phyloP scores from a whole-genome alignment of 371 early-diverging fungal genomes.

The Mucor indicus region DNA sequence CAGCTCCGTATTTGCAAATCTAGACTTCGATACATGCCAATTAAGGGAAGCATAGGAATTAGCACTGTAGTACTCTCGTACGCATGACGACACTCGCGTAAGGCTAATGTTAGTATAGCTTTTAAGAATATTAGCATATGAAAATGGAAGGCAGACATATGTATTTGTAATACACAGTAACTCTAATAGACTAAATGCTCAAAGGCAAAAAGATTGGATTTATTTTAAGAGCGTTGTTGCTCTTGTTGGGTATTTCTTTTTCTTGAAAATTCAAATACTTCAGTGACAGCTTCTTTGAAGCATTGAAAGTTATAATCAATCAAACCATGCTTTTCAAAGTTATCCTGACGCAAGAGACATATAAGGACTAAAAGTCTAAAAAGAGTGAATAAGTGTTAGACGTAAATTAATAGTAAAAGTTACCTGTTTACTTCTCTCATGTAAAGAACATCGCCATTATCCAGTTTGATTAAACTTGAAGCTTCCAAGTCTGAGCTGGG shows the following conservation, averaged over 20 bases:
- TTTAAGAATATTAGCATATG: too few relatives aligned
- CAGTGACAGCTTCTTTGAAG: constrained; percentile 70
- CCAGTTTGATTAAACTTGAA: constrained; percentile 69
- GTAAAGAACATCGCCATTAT: constrained; percentile 82
- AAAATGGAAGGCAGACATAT: too few relatives aligned
- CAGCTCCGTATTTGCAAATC: too few relatives aligned
- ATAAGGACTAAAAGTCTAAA: constrained; percentile 73
- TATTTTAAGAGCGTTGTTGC: background rate
- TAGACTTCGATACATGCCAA: too few relatives aligned
- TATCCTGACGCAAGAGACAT: constrained; percentile 80
- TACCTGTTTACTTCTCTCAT: constrained; percentile 78
- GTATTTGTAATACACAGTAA: too few relatives aligned
- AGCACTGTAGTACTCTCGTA: too few relatives aligned
- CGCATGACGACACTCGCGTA: too few relatives aligned
- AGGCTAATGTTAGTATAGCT: too few relatives aligned
- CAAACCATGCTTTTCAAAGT: constrained; percentile 85
- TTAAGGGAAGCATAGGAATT: too few relatives aligned
- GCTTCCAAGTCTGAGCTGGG: constrained; percentile 34
- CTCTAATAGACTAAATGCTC: background rate
- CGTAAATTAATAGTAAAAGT: constrained; percentile 1
- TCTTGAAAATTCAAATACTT: constrained; percentile 65
- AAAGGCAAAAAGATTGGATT: background rate
- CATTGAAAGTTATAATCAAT: constrained; percentile 88
- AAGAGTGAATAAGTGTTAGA: background rate
- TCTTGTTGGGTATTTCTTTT: constrained; percentile 38